Evolutionary conservation across 2,329 filamentous ascomycete species (phyloP).

Genomic region (Diaporthe australafricana): DNA sequence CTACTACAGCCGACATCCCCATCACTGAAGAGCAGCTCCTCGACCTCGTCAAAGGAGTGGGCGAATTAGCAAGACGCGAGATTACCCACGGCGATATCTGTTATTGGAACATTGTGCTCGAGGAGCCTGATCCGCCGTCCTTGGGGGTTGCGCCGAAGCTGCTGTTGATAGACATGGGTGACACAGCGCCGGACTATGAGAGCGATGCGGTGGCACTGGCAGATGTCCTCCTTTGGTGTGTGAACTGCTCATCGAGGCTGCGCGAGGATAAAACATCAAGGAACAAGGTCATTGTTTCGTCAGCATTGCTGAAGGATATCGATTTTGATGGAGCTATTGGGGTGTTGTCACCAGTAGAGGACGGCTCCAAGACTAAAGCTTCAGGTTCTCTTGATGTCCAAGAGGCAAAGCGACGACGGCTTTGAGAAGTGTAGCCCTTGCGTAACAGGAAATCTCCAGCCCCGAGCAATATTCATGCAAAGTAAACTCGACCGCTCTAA

Average conservation of each 20-base stretch:
- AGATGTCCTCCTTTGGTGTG: conserved; percentile 3
- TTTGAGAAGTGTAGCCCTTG: too few relatives aligned
- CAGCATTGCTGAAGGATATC: not conserved
- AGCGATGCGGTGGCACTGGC: not conserved
- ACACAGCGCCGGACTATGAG: not conserved
- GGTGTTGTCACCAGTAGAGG: not conserved
- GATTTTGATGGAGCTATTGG: not conserved
- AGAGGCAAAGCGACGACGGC: not conserved
- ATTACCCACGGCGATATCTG: not conserved
- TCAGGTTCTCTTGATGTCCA: not conserved
- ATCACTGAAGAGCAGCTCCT: not conserved
- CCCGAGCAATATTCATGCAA: too few relatives aligned
- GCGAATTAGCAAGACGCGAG: not conserved
- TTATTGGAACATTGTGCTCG: not conserved
- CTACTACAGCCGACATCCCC: not conserved
- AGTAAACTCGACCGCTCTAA: too few relatives aligned
- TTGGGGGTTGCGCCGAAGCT: not conserved
- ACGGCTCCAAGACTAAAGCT: not conserved
- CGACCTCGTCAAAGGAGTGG: not conserved
- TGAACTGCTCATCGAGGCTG: not conserved
- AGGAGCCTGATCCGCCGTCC: not conserved
- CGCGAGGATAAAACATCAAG: not conserved
- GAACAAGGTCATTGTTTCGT: not conserved
- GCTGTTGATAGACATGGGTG: conserved; percentile 5
- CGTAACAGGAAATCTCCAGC: too few relatives aligned